phyloP scores from a whole-genome alignment of 192 early-diverging fungal genomes.

The Coemansia sp. region DNA sequence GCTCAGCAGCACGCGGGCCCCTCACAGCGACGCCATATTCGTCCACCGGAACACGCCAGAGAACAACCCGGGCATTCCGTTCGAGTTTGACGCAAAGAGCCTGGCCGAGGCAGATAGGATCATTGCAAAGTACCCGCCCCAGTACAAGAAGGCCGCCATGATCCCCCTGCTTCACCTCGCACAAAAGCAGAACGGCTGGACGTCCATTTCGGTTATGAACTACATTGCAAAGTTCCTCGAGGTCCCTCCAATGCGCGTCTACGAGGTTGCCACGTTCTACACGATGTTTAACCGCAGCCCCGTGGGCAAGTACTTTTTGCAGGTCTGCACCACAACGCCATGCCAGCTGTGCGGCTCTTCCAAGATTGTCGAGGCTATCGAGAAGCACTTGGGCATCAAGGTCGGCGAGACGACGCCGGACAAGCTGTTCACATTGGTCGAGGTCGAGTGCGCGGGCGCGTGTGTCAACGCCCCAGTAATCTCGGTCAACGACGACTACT shows the following conservation, averaged over 20 bases:
- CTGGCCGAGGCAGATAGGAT: slow-evolving; percentile 74
- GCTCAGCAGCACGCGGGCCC: slow-evolving; percentile 11
- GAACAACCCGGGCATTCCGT: slow-evolving; percentile 77
- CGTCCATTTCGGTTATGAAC: slow-evolving; percentile 94
- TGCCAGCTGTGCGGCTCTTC: slow-evolving; percentile 94
- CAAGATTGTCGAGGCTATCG: slow-evolving; percentile 81
- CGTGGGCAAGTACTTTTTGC: slow-evolving; percentile 98
- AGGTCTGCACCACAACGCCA: slow-evolving; percentile 97
- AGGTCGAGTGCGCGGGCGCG: slow-evolving; percentile 98
- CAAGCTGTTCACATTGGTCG: slow-evolving; percentile 94
- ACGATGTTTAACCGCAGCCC: slow-evolving; percentile 99
- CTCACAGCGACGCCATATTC: slow-evolving; percentile 44
- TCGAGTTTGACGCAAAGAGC: slow-evolving; percentile 82
- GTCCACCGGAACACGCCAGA: slow-evolving; percentile 71
- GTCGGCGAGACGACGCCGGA: slow-evolving; percentile 91
- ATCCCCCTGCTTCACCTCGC: slow-evolving; percentile 93
- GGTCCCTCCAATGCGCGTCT: slow-evolving; percentile 97
- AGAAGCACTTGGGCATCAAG: slow-evolving; percentile 85
- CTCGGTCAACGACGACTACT: slow-evolving; percentile 98
- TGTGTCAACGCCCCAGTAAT: slow-evolving; percentile 97
- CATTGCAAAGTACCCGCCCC: slow-evolving; percentile 88
- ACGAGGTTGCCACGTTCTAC: slow-evolving; percentile 99
- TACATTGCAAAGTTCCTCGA: slow-evolving; percentile 89
- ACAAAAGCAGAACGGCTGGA: slow-evolving; percentile 94
- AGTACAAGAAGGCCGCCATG: slow-evolving; percentile 97